phyloP scores from a whole-genome alignment of 2,329 filamentous ascomycete genomes.

The Eutypella sp. region DNA sequence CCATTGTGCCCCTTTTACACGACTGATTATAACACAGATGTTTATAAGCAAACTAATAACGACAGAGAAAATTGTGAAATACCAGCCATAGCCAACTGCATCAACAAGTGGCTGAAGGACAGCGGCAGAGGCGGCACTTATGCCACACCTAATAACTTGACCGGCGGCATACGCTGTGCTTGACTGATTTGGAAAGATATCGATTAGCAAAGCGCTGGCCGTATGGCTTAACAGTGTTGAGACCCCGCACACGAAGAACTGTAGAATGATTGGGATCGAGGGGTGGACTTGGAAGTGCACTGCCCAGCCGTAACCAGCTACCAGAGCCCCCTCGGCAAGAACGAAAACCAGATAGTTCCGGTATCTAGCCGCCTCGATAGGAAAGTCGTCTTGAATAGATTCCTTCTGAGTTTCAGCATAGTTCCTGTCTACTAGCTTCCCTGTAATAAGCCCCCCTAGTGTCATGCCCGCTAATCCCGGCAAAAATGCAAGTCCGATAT shows the following conservation, averaged over 20 bases:
- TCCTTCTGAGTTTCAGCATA: conserved; percentile 1
- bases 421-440: conserved; percentile 6
- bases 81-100: conserved; percentile 3
- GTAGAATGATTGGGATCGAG: conserved; percentile 2
- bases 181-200: conserved; percentile 6
- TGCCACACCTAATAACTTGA: conserved; percentile 3
- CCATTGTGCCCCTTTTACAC: neutral
- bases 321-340: conserved; percentile 1
- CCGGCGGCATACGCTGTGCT: conserved; percentile 5
- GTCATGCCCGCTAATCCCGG: conserved; percentile 6
- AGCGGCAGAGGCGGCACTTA: conserved; percentile 4
- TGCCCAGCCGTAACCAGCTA: conserved; percentile 6
- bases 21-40: neutral
- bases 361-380: conserved; percentile 3
- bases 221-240: conserved; percentile 5
- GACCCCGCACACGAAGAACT: conserved; percentile 5
- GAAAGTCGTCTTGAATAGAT: neutral
- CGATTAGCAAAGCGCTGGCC: conserved; percentile 5
- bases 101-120: conserved; percentile 2
- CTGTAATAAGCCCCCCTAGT: conserved; percentile 3
- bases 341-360: neutral
- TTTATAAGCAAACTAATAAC: neutral
- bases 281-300: conserved; percentile 2
- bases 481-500: conserved; percentile 4
- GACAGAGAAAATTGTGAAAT: neutral